Evolutionary conservation across 2,329 filamentous ascomycete genomes (phyloP), one percentile per base, ranked within the genome.

Genomic region (Fusarium redolens): DNA sequence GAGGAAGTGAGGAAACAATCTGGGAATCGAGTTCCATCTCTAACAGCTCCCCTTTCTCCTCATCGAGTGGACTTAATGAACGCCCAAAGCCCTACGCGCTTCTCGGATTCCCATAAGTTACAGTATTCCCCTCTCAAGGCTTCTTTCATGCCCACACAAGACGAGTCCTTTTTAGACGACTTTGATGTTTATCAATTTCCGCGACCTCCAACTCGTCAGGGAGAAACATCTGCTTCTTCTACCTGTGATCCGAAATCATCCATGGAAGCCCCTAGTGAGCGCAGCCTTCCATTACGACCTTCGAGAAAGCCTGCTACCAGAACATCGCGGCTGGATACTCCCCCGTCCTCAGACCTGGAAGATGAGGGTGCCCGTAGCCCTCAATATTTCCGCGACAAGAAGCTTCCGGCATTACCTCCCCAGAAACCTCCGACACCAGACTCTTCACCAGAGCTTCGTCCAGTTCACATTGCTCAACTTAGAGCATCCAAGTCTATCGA

Each of bases 1-100:
- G 85, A 89, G 52, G 87, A 87, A 75, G 73, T 81, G 22, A 78
- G 79, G 37, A 70, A 79, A 37, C 78, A 81, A 50, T 72, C 78
- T 30, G 54, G 72, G 38, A 65, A 72, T 44, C 77, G 80, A 59
- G 79, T 79, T 37, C 79, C 78, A 51, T 81, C 77, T 37, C 70
- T 78, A 14, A 76, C 73, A 5, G 63, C 75, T 20, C 47, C 65
- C n/a, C 41, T 50, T 44, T 75, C 71, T 54, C 73, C 74, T 45
- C 41, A 69, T 17, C 74, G 65, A 30, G 65, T 64, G 41, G 65
- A 55, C n/a, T 76, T 61, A 15, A 52, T 64, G 41, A 60, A 62
- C 20, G 30, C 56, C 20, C 74, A 74, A 31, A 66, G 54, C 43
- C 60, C 71, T 12, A 56, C 56, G 22, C 61, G 47, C 37, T 67